Conservation (phyloP, 306 rosid genomes). For the Prunus persica region DNA sequence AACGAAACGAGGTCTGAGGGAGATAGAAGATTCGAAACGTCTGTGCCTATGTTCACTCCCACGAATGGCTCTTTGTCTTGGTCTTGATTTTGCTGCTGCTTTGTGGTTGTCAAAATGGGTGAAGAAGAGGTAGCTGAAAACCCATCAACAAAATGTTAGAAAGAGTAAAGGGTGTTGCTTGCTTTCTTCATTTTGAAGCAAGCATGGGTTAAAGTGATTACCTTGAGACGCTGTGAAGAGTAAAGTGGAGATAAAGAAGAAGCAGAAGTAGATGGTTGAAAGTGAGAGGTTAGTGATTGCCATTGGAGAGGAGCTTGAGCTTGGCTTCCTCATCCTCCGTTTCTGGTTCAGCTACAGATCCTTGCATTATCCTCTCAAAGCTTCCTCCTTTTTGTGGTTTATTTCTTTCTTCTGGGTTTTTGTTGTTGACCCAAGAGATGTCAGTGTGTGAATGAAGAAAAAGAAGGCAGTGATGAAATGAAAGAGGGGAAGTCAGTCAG, state of each 20-base stretch:
- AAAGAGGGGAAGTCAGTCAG: not conserved
- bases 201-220: constrained; percentile 12
- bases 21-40: constrained; percentile 56
- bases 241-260: constrained; percentile 12
- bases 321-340: constrained; percentile 52
- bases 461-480: not conserved
- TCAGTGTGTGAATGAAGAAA: not conserved
- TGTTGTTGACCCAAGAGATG: constrained; percentile 13
- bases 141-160: not conserved
- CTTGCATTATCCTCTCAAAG: constrained; percentile 66
- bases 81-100: constrained; percentile 25
- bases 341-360: constrained; percentile 46
- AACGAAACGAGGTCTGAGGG: constrained; percentile 52
- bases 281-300: constrained; percentile 36
- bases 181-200: not conserved
- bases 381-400: not conserved
- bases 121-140: constrained; percentile 34
- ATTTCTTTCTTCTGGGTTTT: constrained; percentile 18
- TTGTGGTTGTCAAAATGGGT: not conserved
- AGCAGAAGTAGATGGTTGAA: constrained; percentile 13
- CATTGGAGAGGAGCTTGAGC: constrained; percentile 50
- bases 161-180: not conserved
- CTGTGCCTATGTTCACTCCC: constrained; percentile 79
- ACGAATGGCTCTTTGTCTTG: constrained; percentile 55
- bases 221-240: constrained; percentile 31